Percentiles rank a stretch among this genome's conserved stretches.
Evolutionary conservation across 768 basidiomycete species (phyloP).

Genomic region (Gymnopilus junonius): DNA sequence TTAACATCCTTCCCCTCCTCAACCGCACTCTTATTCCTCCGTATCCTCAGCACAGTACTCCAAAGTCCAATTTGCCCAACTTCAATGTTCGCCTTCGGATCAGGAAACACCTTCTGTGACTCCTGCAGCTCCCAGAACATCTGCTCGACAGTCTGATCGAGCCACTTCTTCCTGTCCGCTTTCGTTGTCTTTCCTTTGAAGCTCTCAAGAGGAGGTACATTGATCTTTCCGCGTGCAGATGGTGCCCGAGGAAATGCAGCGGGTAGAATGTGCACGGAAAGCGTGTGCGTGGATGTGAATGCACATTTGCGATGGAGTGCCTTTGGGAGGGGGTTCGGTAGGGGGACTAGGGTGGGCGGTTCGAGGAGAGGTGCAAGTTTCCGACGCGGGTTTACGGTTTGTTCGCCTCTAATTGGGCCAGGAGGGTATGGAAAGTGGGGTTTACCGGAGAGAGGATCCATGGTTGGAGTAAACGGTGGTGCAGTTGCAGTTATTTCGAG

Average conservation of each 20-base stretch:
- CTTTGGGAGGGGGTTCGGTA: slow-evolving; percentile 17
- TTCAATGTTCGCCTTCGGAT: slow-evolving; percentile 12
- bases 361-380: slow-evolving; percentile 19
- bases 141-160: slow-evolving; percentile 11
- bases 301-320: slow-evolving; percentile 15
- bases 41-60: slow-evolving; percentile 24
- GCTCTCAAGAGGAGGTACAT: slow-evolving; percentile 18
- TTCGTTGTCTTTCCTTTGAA: slow-evolving; percentile 18
- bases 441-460: slow-evolving; percentile 23
- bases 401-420: slow-evolving; percentile 16
- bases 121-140: slow-evolving; percentile 23
- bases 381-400: slow-evolving; percentile 22
- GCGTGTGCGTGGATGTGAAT: slow-evolving; percentile 25
- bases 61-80: slow-evolving; percentile 23
- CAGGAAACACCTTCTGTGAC: slow-evolving; percentile 19
- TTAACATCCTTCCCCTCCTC: slow-evolving; percentile 9
- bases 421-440: slow-evolving; percentile 21
- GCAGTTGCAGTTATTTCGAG: neutral
- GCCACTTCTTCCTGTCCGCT: slow-evolving; percentile 24
- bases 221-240: slow-evolving; percentile 19
- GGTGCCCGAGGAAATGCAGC: slow-evolving; percentile 27
- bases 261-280: slow-evolving; percentile 27
- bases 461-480: neutral
- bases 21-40: slow-evolving; percentile 17
- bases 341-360: slow-evolving; percentile 16